Evolutionary conservation across 2,329 filamentous ascomycete genomes (phyloP).

Genomic region (Calonectria pseudoturangicola): DNA sequence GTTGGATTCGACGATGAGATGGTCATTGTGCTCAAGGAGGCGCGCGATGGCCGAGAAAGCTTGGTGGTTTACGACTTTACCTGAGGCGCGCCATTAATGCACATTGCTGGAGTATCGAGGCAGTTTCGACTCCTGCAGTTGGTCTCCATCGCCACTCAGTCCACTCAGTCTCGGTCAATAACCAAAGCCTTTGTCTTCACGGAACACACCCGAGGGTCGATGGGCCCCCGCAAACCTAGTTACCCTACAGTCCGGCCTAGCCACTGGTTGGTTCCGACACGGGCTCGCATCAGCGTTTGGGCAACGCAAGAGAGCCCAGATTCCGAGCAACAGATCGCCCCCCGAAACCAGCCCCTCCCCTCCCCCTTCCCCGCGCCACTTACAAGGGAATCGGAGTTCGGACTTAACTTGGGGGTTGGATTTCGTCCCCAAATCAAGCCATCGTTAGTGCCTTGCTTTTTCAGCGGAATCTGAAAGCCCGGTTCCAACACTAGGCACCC

Average conservation of each 20-base stretch:
- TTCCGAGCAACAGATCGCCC: not conserved
- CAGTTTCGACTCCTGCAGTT: not conserved
- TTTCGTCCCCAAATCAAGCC: conserved; percentile 37
- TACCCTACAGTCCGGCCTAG: not conserved
- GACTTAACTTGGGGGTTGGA: conserved; percentile 13
- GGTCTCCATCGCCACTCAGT: conserved; percentile 11
- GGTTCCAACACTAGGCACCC: conserved; percentile 30
- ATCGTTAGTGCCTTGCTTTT: conserved; percentile 34
- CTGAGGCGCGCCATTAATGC: conserved; percentile 48
- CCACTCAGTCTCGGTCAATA: conserved; percentile 1
- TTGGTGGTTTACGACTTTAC: conserved; percentile 93
- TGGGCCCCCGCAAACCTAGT: not conserved
- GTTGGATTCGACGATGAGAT: conserved; percentile 94
- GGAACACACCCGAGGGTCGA: not conserved
- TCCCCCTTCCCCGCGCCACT: not conserved
- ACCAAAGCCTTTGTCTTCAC: conserved; percentile 1
- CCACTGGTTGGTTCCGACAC: not conserved
- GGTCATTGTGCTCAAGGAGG: conserved; percentile 89
- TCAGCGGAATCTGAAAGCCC: conserved; percentile 33
- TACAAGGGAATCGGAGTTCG: conserved; percentile 24
- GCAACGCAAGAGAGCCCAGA: not conserved
- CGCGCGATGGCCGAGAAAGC: conserved; percentile 79
- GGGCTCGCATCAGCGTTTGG: not conserved
- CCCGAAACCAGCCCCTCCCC: conserved; percentile 1
- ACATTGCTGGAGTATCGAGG: conserved; percentile 13